Evolutionary conservation across 2,329 filamentous ascomycete species (phyloP), one percentile per base, ranked within the genome.

Genomic region (Graphilbum fragrans): DNA sequence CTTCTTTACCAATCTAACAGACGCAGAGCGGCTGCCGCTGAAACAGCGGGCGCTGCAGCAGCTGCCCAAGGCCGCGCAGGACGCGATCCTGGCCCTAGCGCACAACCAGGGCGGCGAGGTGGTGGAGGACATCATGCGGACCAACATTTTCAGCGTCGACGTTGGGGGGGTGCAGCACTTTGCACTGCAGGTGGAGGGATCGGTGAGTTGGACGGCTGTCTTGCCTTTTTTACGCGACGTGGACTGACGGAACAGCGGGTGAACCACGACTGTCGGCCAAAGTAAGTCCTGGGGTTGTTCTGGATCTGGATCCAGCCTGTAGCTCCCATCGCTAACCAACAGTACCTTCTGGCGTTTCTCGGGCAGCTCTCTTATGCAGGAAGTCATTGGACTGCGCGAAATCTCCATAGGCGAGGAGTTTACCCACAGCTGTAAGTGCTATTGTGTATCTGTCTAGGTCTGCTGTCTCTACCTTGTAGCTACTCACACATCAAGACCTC

Each of bases 121-220:
- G 19, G 44, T 56, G 5, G 39, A 52, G 35, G 49, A 56, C 37
- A 45, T 50, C 6, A 31, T 56, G 16, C 46, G 42, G 20, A 54
- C 51, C 12, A 56, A 55, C 31, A 51, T 50, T 12, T 56, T 55
- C 37, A 49, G 50, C 33, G 38, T 56, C 22, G 53, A 56, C 19
- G 38, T 56, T 22, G 49, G 46, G 5, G 53, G 49, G 4, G 47
- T 50, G 4, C 45, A 46, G 9, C 49, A 56, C 40, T 47, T 54
- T 40, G 51, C 47, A 0, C 25, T 56, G 21, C 52, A 49, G 18
- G 18, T 47, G 0, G 48, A 50, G 16, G 50, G 47, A 10, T 53
- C 50, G 43, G 52, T 54, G 35, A 35, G 52, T 43, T 10, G 20
- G 19, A 1, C n/a, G n/a, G n/a, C n/a, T n/a, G n/a, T n/a, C n/a